Evolutionary conservation across 2,329 filamentous ascomycete species (phyloP).

Genomic region (Xylaria arbuscula): DNA sequence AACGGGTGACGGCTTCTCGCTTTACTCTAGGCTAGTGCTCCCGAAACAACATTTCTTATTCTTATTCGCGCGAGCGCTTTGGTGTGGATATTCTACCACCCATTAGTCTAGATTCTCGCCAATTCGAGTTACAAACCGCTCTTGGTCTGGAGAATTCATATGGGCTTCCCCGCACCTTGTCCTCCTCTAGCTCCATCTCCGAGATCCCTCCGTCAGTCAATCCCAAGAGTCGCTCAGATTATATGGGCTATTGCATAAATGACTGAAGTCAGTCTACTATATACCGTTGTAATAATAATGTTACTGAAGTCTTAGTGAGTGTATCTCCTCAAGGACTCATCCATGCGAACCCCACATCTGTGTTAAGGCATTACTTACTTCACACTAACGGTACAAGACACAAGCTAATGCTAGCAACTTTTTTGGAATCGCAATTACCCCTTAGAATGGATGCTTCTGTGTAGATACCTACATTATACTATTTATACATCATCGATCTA

Average conservation of each 20-base stretch:
- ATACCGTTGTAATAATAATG: neutral
- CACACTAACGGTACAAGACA: neutral
- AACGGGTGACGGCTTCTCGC: neutral
- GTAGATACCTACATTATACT: neutral
- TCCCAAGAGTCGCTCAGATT: neutral
- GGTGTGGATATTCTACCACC: neutral
- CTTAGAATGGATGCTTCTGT: neutral
- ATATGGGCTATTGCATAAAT: neutral
- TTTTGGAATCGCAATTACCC: neutral
- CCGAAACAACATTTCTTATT: constrained; percentile 8
- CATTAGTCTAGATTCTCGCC: neutral
- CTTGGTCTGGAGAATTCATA: neutral
- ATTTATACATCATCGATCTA: neutral
- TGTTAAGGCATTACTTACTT: neutral
- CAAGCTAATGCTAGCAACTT: neutral
- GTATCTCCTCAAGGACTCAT: too few species aligned
- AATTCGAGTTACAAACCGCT: constrained; percentile 1
- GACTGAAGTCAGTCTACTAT: neutral
- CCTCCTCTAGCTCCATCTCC: neutral
- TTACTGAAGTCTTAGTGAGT: neutral
- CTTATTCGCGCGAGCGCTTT: constrained; percentile 10
- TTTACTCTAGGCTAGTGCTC: neutral
- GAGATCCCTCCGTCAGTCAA: neutral
- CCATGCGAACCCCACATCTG: neutral
- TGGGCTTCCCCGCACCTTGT: constrained; percentile 8